Conservation (phyloP, 140 eudicot genomes). For the Stevia rebaudiana region DNA sequence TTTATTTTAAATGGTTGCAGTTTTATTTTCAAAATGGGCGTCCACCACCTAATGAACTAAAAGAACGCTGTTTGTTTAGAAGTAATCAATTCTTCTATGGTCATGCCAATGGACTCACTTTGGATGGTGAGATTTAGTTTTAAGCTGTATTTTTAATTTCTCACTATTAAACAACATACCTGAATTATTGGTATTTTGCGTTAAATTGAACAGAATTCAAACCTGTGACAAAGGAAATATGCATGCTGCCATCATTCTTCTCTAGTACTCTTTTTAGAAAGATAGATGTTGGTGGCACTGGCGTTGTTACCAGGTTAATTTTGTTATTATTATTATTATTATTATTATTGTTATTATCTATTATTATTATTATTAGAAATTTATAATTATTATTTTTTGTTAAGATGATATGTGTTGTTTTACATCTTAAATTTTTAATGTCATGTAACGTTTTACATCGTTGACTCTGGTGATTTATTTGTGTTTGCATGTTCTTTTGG, state of each 20-base stretch:
- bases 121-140: constrained; percentile 55
- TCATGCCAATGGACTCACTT: constrained; percentile 70
- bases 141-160: neutral
- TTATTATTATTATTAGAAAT: too few relatives aligned
- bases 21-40: constrained; percentile 86
- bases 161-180: neutral
- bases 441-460: neutral
- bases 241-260: constrained; percentile 96
- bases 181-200: constrained; percentile 9
- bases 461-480: neutral
- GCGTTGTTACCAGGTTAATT: constrained; percentile 72
- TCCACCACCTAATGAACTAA: constrained; percentile 81
- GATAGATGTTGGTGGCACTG: constrained; percentile 65
- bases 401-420: neutral
- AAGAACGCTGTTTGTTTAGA: constrained; percentile 74
- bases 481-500: neutral
- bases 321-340: too few relatives aligned
- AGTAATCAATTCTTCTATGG: constrained; percentile 81
- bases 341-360: too few relatives aligned
- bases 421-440: neutral
- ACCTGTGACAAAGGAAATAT: constrained; percentile 82
- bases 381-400: neutral
- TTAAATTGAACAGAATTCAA: constrained; percentile 58
- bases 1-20: constrained; percentile 42
- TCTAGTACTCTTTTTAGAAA: constrained; percentile 64